A percentile compares a stretch with the other conserved stretches of the same genome.
Evolutionary conservation across 2,329 filamentous ascomycete species (phyloP).

Genomic region (Amylocarpus encephaloides): DNA sequence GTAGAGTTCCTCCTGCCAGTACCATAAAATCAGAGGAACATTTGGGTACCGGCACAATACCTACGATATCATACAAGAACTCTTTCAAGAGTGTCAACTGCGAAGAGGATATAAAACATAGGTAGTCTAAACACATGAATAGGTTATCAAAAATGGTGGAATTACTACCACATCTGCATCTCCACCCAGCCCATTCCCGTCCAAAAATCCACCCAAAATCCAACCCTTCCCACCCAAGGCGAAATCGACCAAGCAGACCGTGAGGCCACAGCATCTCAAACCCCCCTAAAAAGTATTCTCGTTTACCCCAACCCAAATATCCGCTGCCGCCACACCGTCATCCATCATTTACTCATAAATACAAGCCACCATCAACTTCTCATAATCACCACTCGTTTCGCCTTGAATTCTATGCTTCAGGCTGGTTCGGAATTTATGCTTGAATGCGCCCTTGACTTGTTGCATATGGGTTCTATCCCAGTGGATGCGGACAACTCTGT

Average conservation of each 20-base stretch:
- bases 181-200: background rate
- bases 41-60: too few relatives aligned
- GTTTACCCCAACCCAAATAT: background rate
- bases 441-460: constrained; percentile 73
- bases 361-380: constrained; percentile 65
- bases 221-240: background rate
- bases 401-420: constrained; percentile 65
- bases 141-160: background rate
- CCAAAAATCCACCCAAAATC: background rate
- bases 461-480: constrained; percentile 73
- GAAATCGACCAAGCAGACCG: background rate
- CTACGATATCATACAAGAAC: too few relatives aligned
- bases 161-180: background rate
- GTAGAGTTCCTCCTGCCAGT: too few relatives aligned
- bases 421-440: constrained; percentile 61
- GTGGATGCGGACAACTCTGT: constrained; percentile 72
- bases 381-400: constrained; percentile 82
- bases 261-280: background rate
- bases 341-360: constrained; percentile 31
- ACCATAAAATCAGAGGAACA: too few relatives aligned
- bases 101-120: too few relatives aligned
- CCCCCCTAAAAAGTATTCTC: background rate
- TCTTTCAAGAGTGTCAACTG: too few relatives aligned
- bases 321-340: background rate
- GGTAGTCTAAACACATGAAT: too few relatives aligned